A percentile compares a stretch with the other conserved stretches of the same genome.
phyloP scores from a whole-genome alignment of 1,139 yeast genomes.

The Entelexis paramagnoliae region DNA sequence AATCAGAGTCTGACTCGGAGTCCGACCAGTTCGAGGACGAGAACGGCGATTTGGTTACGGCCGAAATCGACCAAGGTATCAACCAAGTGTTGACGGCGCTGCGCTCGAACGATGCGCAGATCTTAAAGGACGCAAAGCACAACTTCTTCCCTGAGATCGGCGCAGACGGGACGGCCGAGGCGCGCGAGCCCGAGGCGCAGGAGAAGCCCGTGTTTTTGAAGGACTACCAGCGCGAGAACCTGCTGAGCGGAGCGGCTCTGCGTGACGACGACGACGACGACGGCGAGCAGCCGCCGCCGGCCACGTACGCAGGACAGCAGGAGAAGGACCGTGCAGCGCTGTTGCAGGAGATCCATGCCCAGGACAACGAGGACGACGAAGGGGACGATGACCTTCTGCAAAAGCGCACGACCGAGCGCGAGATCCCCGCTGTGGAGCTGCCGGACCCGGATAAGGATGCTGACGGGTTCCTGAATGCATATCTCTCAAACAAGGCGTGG shows the following conservation, averaged over 20 bases:
- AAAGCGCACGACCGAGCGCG: constrained; percentile 40
- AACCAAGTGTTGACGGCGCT: constrained; percentile 61
- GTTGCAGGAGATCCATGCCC: constrained; percentile 59
- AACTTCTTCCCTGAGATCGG: constrained; percentile 62
- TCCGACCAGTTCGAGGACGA: constrained; percentile 78
- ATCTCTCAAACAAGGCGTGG: constrained; percentile 77
- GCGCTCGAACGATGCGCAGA: constrained; percentile 47
- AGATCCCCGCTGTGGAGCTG: constrained; percentile 26
- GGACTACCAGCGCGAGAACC: constrained; percentile 81
- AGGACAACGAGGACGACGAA: constrained; percentile 44
- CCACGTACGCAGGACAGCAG: constrained; percentile 58
- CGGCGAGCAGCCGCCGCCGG: constrained; percentile 29
- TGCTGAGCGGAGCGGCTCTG: constrained; percentile 49
- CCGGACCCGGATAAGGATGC: constrained; percentile 64
- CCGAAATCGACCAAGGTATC: constrained; percentile 73
- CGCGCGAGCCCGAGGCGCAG: constrained; percentile 19
- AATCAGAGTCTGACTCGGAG: constrained; percentile 2
- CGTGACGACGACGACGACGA: constrained; percentile 31
- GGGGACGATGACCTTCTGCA: constrained; percentile 50
- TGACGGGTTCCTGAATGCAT: constrained; percentile 61
- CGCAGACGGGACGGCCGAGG: constrained; percentile 31
- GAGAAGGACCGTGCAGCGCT: constrained; percentile 63
- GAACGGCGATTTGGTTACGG: constrained; percentile 77
- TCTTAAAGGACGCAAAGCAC: constrained; percentile 50
- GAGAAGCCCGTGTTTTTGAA: constrained; percentile 79